Evolutionary conservation across 352 stramenopile genomes (phyloP), one percentile per base, ranked within the genome.

Genomic region (Phytophthora hybrid): DNA sequence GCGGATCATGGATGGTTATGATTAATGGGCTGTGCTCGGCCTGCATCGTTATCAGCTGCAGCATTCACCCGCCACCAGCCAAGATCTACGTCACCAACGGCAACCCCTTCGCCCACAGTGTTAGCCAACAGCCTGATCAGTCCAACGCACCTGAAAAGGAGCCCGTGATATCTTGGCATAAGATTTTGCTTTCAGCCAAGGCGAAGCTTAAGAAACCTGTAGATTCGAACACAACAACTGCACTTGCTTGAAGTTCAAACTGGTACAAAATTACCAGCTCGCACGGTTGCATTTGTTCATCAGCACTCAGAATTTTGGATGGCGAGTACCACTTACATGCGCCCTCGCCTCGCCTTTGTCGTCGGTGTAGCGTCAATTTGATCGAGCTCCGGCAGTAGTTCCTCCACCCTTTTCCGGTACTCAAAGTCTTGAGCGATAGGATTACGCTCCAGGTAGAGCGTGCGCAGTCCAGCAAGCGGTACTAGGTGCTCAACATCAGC

Each of bases 361-460:
- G 87, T 92, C 4, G 87, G 83, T 29, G 86, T 85, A 9, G 97
- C 97, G 78, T 99, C 97, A 82, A 99, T 99, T 74, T 99, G 95
- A 14, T 91, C 90, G 23, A 99, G 84, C n/a, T 85, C 83, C 4
- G 96, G 95, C 46, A 99, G 78, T 41, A 95, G 80, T 64, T 91
- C 80, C 49, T 95, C 89, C 26, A 99, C 69, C 68, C 92, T 97
- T 75, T 97, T 98, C 37, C 97, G 83, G 87, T 99, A 99, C 74
- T 99, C 96, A 82, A 98, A 98, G 71, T 95, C 89, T 69, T 78
- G 79, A 34, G 94, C 90, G 9, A 99, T 73, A 34, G 96, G 95
- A 66, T 99, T 99, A 72, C 97, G 97, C 74, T 99, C 97, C 52
- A 99, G 77, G 70, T 99, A 99, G 16, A 99, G 80, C 32, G 91